Percentiles rank a stretch among this genome's conserved stretches.
Evolutionary conservation across 257 asterid genomes (phyloP).

Genomic region (Echium plantagineum): DNA sequence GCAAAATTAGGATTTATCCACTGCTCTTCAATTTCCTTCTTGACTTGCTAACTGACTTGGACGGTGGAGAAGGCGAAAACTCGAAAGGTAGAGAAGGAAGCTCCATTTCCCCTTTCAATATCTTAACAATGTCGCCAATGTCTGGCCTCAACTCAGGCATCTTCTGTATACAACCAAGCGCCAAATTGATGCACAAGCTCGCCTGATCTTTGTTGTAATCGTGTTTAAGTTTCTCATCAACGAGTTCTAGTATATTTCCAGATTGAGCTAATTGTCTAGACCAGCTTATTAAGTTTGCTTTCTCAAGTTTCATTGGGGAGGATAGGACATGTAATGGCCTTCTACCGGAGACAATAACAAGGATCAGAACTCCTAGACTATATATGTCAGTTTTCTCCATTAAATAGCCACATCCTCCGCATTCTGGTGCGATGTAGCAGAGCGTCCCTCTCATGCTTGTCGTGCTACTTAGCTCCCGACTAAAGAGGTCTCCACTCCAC

Average conservation of each 20-base stretch:
- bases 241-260: constrained; percentile 60
- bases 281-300: constrained; percentile 86
- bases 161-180: constrained; percentile 81
- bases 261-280: constrained; percentile 56
- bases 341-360: constrained; percentile 74
- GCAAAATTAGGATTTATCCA: constrained; percentile 19
- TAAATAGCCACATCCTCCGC: constrained; percentile 50
- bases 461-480: constrained; percentile 91
- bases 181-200: constrained; percentile 61
- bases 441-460: constrained; percentile 97
- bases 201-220: constrained; percentile 61
- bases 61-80: constrained; percentile 89
- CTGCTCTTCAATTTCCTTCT: constrained; percentile 38
- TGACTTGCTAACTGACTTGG: constrained; percentile 38
- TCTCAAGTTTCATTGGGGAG: constrained; percentile 90
- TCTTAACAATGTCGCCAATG: constrained; percentile 58
- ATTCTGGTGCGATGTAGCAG: constrained; percentile 89
- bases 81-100: constrained; percentile 59
- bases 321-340: constrained; percentile 84
- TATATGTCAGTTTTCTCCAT: constrained; percentile 91
- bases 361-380: constrained; percentile 79
- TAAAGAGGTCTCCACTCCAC: constrained; percentile 85
- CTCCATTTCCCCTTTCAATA: constrained; percentile 77
- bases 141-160: constrained; percentile 84
- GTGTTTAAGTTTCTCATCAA: constrained; percentile 54